Conservation (phyloP, 1,284 basidiomycete genomes). For the Flammula alnicola region DNA sequence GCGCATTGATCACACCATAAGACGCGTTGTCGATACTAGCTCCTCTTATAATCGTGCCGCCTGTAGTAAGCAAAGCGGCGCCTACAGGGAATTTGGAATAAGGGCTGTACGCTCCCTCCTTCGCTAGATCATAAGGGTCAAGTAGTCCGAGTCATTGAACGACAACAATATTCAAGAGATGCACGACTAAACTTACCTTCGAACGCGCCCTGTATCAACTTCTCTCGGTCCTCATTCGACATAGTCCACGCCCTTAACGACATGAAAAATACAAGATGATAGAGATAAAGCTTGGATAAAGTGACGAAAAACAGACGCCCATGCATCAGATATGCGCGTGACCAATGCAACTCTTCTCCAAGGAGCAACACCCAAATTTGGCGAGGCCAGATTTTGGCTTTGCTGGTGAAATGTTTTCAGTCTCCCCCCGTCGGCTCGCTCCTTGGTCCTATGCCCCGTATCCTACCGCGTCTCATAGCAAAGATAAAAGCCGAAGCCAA, state of each 20-base stretch:
- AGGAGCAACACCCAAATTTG: constrained; percentile 11
- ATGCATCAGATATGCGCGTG: too few species aligned
- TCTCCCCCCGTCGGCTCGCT: too few species aligned
- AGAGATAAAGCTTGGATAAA: too few species aligned
- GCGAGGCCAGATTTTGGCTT: neutral
- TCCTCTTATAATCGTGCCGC: constrained; percentile 79
- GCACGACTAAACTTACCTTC: too few species aligned
- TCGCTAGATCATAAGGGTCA: constrained; percentile 33
- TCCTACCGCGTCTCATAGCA: constrained; percentile 60
- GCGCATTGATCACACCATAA: constrained; percentile 80
- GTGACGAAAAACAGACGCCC: too few species aligned
- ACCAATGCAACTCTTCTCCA: too few species aligned
- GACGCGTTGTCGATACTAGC: constrained; percentile 92
- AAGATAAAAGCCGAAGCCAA: constrained; percentile 38
- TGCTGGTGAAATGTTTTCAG: too few species aligned
- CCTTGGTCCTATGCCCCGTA: constrained; percentile 59
- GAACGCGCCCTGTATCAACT: constrained; percentile 46
- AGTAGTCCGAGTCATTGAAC: too few species aligned
- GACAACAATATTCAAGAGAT: too few species aligned
- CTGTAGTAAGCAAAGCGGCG: constrained; percentile 73
- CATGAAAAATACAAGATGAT: constrained; percentile 22
- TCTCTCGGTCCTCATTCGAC: constrained; percentile 38
- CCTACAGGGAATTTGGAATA: constrained; percentile 93
- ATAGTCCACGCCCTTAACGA: constrained; percentile 32
- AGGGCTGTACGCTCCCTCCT: constrained; percentile 61